phyloP scores from a whole-genome alignment of 345 rosid genomes.

The Salix dunnii region DNA sequence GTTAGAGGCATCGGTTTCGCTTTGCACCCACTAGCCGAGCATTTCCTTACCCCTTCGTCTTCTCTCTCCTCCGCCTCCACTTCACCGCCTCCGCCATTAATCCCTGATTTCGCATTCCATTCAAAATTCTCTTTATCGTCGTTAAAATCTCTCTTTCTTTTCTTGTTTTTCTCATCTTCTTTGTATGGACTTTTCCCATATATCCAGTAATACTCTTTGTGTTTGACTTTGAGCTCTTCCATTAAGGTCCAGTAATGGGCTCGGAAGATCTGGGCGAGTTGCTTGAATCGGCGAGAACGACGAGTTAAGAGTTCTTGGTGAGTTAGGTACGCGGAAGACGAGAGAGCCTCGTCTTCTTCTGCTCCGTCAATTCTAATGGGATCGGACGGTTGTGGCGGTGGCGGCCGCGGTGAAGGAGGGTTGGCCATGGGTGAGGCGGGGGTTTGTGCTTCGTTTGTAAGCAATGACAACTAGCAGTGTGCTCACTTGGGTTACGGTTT shows the following conservation, averaged over 20 bases:
- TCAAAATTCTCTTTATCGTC: neutral
- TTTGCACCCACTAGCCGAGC: conserved; percentile 30
- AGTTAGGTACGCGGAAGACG: conserved; percentile 18
- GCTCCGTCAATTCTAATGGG: conserved; percentile 2
- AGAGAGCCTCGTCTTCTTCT: conserved; percentile 1
- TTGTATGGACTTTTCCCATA: conserved; percentile 56
- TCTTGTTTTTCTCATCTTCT: conserved; percentile 24
- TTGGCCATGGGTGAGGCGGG: neutral
- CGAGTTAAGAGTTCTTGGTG: conserved; percentile 38
- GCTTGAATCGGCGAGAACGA: conserved; percentile 32
- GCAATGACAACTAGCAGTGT: neutral
- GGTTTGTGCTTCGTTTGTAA: neutral
- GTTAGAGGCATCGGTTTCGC: conserved; percentile 44
- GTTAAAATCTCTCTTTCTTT: conserved; percentile 6
- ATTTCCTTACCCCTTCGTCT: conserved; percentile 17
- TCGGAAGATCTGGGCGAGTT: conserved; percentile 31
- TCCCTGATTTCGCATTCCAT: neutral
- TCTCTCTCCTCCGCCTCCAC: conserved; percentile 7
- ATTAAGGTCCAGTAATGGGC: conserved; percentile 58
- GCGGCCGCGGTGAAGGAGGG: neutral
- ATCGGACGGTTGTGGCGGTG: neutral
- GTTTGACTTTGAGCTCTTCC: conserved; percentile 56
- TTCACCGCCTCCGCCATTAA: neutral
- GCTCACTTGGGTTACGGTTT: neutral
- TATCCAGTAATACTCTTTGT: conserved; percentile 59